phyloP scores from a whole-genome alignment of 2,329 filamentous ascomycete species.

The Claviceps spartinae region DNA sequence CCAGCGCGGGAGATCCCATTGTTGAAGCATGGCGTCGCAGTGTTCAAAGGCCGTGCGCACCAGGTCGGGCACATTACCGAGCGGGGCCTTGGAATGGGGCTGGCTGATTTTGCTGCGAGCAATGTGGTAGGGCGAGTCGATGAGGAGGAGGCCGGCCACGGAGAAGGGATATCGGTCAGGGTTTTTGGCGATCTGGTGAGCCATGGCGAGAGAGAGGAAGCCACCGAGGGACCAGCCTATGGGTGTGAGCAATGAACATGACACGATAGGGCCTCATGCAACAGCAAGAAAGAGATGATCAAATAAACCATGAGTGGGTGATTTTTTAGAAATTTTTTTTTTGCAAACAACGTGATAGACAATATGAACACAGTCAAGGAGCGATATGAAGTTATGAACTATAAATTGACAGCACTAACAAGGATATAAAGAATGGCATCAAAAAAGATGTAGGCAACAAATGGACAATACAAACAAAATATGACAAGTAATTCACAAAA shows the following conservation, averaged over 20 bases:
- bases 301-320: neutral
- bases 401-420: too few species aligned
- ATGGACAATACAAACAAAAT: too few species aligned
- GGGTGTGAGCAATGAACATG: neutral
- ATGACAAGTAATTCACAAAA: too few species aligned
- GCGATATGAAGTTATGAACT: too few species aligned
- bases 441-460: too few species aligned
- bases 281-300: neutral
- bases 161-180: conserved; percentile 10
- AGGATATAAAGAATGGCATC: too few species aligned
- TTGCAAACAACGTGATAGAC: too few species aligned
- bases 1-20: conserved; percentile 16
- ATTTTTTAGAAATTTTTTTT: too few species aligned
- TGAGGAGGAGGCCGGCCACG: conserved; percentile 15
- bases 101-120: conserved; percentile 9
- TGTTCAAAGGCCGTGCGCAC: conserved; percentile 18
- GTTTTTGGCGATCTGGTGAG: conserved; percentile 13
- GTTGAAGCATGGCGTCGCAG: conserved; percentile 17
- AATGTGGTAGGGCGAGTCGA: conserved; percentile 17
- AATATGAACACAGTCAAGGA: too few species aligned
- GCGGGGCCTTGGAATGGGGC: conserved; percentile 8
- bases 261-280: neutral
- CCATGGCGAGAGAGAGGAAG: conserved; percentile 14
- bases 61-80: conserved; percentile 12
- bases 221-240: conserved; percentile 19